Evolutionary conservation across 2,329 filamentous ascomycete genomes (phyloP), one percentile per base, ranked within the genome.

Genomic region (Fusarium udum): DNA sequence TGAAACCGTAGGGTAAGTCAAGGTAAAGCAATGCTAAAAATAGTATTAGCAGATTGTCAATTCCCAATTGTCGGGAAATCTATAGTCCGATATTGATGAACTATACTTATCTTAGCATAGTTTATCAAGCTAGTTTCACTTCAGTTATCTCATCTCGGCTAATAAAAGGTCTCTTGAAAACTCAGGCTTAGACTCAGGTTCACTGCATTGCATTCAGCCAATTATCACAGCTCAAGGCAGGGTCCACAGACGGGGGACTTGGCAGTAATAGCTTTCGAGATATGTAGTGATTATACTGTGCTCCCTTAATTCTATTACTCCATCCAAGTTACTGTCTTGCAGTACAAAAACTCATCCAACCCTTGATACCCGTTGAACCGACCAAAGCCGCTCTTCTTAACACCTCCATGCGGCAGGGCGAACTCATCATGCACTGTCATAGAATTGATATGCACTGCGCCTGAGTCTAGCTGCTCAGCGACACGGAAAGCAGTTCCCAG

Each of bases 401-500:
- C 28, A 22, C 53, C 53, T 0, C 53, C 53, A 18, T 57, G 53
- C 0, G 53, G 53, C 18, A 57, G 20, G 4, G 39, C 31, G 10
- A 57, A 57, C 31, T 57, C 53, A 26, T 57, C 39, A 46, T 57
- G 53, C n/a, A 57, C 53, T 34, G 53, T 57, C 39, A 57, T 57
- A 26, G 53, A 57, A n/a, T 57, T 57, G 39, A 57, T 57, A 32
- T 57, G 53, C 6, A 57, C 53, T 7, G 39, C 53, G 31, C 53
- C 53, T 7, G 53, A 57, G 16, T 57, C 53, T 10, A 57, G 4
- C n/a, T 24, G 15, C 39, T 57, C 53, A 32, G 53, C 53, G 13
- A 57, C 39, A 22, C 39, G 53, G n/a, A 57, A 57, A 5, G 53
- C 53, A 6, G 39, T 57, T n/a, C 53, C 53, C 18, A 57, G n/a